Conservation (phyloP, 805 yeast genomes). For the Saccharomyces mikatae region DNA sequence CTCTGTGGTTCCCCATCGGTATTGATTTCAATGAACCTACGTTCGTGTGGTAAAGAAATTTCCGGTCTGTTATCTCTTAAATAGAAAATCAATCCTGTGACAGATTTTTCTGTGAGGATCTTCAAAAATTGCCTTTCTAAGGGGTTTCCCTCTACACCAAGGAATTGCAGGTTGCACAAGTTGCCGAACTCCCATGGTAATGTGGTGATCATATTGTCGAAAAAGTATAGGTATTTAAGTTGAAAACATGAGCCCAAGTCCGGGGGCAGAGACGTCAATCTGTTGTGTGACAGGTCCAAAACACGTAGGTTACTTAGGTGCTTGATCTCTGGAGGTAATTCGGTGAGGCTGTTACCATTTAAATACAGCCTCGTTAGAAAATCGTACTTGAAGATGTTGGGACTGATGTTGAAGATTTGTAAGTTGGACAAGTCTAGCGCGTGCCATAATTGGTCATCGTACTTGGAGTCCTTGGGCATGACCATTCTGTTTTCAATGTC, state of each 20-base stretch:
- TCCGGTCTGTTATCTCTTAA: conserved; percentile 78
- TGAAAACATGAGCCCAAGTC: conserved; percentile 80
- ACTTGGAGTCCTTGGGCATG: conserved; percentile 18
- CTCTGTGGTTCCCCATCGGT: conserved; percentile 59
- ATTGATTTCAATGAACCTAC: conserved; percentile 76
- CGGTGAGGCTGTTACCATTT: conserved; percentile 71
- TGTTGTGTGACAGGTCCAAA: conserved; percentile 76
- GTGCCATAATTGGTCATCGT: conserved; percentile 83
- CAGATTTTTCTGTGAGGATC: conserved; percentile 71
- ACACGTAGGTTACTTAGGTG: conserved; percentile 67
- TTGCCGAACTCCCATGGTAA: conserved; percentile 84
- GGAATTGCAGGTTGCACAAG: conserved; percentile 70
- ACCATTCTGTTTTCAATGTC: conserved; percentile 33
- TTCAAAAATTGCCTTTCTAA: conserved; percentile 57
- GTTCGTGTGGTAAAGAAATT: conserved; percentile 54
- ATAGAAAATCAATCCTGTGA: conserved; percentile 70
- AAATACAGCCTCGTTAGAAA: conserved; percentile 82
- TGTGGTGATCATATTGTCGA: conserved; percentile 71
- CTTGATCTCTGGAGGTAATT: conserved; percentile 60
- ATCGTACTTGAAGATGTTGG: conserved; percentile 67
- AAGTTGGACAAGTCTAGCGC: conserved; percentile 89
- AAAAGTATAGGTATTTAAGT: conserved; percentile 72
- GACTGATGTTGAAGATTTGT: conserved; percentile 61
- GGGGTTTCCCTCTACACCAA: conserved; percentile 93
- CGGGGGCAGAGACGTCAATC: conserved; percentile 61